These are phyloP conservation scores for Penicillium sumatraense DNA, from an alignment of 2,329 filamentous ascomycete genomes.

Conservation along the genomic window DNA sequence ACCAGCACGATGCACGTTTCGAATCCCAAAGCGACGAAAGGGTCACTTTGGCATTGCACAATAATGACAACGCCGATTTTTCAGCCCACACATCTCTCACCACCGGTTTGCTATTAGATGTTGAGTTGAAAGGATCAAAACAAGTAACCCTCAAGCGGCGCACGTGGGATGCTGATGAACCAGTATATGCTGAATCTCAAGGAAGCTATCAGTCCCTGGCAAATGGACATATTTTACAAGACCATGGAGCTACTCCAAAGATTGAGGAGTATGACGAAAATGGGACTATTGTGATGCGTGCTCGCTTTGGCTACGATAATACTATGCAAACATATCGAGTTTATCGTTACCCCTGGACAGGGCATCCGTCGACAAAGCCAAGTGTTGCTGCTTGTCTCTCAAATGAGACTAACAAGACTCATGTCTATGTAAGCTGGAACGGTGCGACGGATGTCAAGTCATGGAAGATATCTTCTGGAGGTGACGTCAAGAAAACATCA, in stretches of 20 bases:
- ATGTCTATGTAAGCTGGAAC: conserved; percentile 46
- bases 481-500: conserved; percentile 6
- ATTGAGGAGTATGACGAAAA: conserved; percentile 35
- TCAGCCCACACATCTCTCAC: conserved; percentile 32
- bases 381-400: conserved; percentile 22
- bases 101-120: conserved; percentile 27
- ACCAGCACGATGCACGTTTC: conserved; percentile 40
- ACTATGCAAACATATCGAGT: conserved; percentile 35
- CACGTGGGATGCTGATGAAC: conserved; percentile 26
- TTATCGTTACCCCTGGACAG: conserved; percentile 28
- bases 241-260: conserved; percentile 37
- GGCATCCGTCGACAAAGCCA: conserved; percentile 21
- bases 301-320: conserved; percentile 33
- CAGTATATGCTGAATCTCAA: conserved; percentile 29
- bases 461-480: conserved; percentile 23
- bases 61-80: conserved; percentile 35
- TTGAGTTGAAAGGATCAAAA: conserved; percentile 24
- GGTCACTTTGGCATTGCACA: conserved; percentile 33
- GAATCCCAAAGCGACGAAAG: conserved; percentile 29
- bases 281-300: conserved; percentile 35
- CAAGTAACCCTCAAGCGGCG: conserved; percentile 19
- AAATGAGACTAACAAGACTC: conserved; percentile 10
- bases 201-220: conserved; percentile 30
- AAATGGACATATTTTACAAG: conserved; percentile 32
- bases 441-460: conserved; percentile 39